Percentiles rank a stretch among this genome's conserved stretches.
These are phyloP conservation scores for Isochrysis galbana DNA, from an alignment of 78 protist genomes.

Conservation along the genomic window DNA sequence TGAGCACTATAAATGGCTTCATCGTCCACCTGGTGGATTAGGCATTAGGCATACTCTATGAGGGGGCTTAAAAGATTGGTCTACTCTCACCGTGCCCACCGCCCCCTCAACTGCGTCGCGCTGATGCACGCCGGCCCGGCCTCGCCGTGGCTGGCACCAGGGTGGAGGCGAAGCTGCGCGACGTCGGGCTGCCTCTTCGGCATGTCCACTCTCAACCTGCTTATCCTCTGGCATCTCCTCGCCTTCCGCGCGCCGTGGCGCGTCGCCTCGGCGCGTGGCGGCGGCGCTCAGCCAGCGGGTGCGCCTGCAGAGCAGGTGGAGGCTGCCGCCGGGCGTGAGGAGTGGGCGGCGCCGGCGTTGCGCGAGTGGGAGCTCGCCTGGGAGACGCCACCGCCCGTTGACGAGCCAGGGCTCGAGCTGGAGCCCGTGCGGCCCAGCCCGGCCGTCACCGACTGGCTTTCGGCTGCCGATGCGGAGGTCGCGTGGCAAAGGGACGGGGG, in stretches of 20 bases:
- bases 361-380: background rate
- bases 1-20: too few species aligned
- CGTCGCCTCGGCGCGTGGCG: background rate
- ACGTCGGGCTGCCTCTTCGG: background rate
- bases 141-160: background rate
- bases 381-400: background rate
- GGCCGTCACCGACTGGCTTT: background rate
- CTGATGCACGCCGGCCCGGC: too few species aligned
- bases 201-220: background rate
- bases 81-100: too few species aligned
- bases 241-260: background rate
- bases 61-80: too few species aligned
- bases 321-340: too few species aligned
- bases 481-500: too few species aligned
- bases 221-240: background rate
- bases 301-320: background rate
- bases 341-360: too few species aligned
- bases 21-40: too few species aligned
- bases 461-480: too few species aligned
- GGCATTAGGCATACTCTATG: too few species aligned
- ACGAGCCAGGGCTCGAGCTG: background rate
- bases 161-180: background rate
- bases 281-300: background rate
- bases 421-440: background rate
- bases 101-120: too few species aligned